Evolutionary conservation across 306 rosid genomes (phyloP), one percentile per base, ranked within the genome.

Genomic region (Quercus variabilis): DNA sequence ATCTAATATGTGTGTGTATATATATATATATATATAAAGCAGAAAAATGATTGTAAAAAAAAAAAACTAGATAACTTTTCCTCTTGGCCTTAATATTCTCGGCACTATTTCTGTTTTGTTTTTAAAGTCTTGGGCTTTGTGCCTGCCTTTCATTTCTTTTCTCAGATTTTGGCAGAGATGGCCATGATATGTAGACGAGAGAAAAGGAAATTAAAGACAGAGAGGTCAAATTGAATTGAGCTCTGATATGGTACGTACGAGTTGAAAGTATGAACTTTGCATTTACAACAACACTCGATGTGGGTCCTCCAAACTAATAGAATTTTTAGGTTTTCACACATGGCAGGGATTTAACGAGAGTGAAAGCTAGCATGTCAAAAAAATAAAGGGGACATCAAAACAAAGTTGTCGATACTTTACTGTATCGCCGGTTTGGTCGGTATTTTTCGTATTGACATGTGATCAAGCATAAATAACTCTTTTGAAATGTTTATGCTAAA

Each of bases 111-210:
- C 80, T 85, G 83, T 77, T 87, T 84, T 84, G 77, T 86, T 78
- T 90, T 94, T 82, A 78, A 88, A 85, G 58, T 65, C 55, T 92
- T 86, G 97, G 92, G 86, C 46, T 87, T 17, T 77, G 97, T 92
- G 97, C 97, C 97, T 62, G 74, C 80, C 87, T 86, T 83, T 84
- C 87, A 81, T 86, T 81, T 86, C 88, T 86, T 79, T 79, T 85
- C 88, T 90, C 92, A 85, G 89, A 70, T 77, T 87, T 82, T 86
- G 81, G 86, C 95, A 92, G 90, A 78, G 88, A 87, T 79, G 90
- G 92, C 89, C 94, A 88, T 88, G 88, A 85, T 89, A 81, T 76
- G 80, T 71, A 46, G 67, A 14, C 31, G 19, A 13, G 19, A 23
- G 20, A 49, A 5, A 71, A 51, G 60, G 70, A 52, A 28, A 17